Base-by-base conservation (phyloP, 2,329 filamentous ascomycete genomes). In the Cercospora beticola region DNA sequence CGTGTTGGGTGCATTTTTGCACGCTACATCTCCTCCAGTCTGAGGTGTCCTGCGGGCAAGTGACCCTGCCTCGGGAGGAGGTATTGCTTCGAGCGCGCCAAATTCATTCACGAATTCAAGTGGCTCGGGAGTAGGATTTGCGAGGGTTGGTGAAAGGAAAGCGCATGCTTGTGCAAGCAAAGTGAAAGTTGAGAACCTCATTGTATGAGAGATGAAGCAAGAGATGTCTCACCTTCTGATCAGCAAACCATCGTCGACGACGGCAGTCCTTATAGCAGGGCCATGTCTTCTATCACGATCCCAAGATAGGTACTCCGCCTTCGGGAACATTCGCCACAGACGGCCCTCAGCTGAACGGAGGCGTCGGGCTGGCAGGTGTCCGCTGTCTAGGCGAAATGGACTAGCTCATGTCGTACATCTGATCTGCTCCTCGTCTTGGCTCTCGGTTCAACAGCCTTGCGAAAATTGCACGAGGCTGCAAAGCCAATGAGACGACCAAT, bases 1-100 rank as follows among this genome's bases (percentile, higher is more conserved):
- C 5, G 80, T 80, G 12, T 71, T 72, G 31, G 81, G 78, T 7
- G 77, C 77, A 69, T 83, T 80, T 10, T 77, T 82, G 72, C 82
- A 83, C 26, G 70, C 66, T n/a, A 33, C 28, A 31, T 74, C 71
- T 12, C 64, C 56, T 23, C 52, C 49, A 4, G 46, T 56, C 18
- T 64, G 62, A 33, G 65, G 63, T 26, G 64, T 52, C 59, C 62
- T 61, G n/a, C 62, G 61, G 31, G 52, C 70, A 21, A 65, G n/a
- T 2, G 62, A 26, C 6, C 52, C 52, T 26, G 23, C 4, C 12
- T 64, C 52, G n/a, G 59, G 28, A 16, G 64, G 64, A 52, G 56
- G 36, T 21, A 65, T 65, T 3, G 56, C 64, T 54, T 65, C 64
- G n/a, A 65, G 36, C 16, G 64, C 64, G 4, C 64, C 64, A 40